Conservation (phyloP, 148 eudicot genomes). For the Silene conica region DNA sequence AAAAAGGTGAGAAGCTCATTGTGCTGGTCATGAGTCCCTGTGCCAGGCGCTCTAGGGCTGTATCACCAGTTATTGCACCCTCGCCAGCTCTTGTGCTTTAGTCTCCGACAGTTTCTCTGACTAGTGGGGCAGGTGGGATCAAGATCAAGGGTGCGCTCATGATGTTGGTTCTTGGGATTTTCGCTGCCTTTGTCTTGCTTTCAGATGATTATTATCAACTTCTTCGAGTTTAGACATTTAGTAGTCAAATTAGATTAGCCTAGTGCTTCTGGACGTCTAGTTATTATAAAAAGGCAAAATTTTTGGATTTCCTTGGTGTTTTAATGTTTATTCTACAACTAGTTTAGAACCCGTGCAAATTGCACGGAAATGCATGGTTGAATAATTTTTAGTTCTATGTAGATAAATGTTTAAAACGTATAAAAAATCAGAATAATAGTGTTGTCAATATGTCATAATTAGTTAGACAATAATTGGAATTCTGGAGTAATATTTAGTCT, state of each 20-base stretch:
- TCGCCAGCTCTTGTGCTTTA: constrained; percentile 21
- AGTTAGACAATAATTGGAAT: no score
- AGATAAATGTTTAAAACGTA: no score
- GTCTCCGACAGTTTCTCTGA: constrained; percentile 43
- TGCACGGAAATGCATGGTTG: no score
- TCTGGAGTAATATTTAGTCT: no score
- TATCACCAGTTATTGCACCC: constrained; percentile 40
- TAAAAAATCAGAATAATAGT: no score
- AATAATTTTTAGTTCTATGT: no score
- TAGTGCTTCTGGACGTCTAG: no score
- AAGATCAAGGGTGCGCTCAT: constrained; percentile 21
- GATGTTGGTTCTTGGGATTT: constrained; percentile 26
- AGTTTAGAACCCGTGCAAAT: no score
- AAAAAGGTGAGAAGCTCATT: constrained; percentile 65
- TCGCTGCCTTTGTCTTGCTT: constrained; percentile 25
- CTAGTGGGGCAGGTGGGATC: constrained; percentile 32
- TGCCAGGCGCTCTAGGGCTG: not conserved
- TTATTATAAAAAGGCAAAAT: constrained; percentile 21
- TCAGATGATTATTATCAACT: constrained; percentile 10
- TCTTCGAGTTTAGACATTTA: not conserved
- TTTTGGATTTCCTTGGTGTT: constrained; percentile 23
- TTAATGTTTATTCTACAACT: not conserved
- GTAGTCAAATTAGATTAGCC: not conserved
- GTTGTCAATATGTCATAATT: no score
- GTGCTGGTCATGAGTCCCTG: constrained; percentile 56